Base-by-base conservation (phyloP, 108 stramenopile genomes). In the Skeletonema tropicum region DNA sequence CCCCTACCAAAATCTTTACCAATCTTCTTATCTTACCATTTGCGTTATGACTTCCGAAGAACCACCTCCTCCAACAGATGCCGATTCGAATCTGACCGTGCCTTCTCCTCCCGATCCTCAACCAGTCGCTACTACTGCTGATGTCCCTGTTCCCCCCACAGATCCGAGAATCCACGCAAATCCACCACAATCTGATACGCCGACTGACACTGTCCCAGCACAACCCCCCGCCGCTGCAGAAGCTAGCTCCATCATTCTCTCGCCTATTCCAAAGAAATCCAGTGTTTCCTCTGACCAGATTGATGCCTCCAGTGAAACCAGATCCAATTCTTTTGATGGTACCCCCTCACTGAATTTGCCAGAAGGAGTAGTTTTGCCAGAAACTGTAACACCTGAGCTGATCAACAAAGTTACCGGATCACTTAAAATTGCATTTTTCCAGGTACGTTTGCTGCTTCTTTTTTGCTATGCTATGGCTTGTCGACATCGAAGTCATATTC, bases 331-430 rank as follows among this genome's bases (percentile, higher is more conserved):
- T 55, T 55, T 55, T 55, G 52, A 55, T 55, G 23, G 21, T 23
- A 23, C 52, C 52, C 21, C 48, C n/a, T 55, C 52, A 7, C 23
- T 55, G 23, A 55, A 55, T 55, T 55, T 55, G 52, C 52, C 52
- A 25, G 52, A 55, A 25, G 52, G 52, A 23, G 52, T 55, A 23
- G 23, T 23, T 55, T 21, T 55, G 52, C 81, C 81, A 52, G 10
- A 70, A 8, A 65, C 81, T 52, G 77, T 82, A 6, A 74, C 81
- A 15, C 76, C 81, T 3, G 58, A 66, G 52, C 30, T 82, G 30
- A 52, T 82, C 12, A 61, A 75, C 23, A 55, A 55, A 55, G 52
- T 55, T 55, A 55, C 15, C 10, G 52, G 52, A 55, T 55, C 52
- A n/a, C 68, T 59, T 3, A 70, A 61, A 31, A 17, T 12, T 25